Evolutionary conservation across 129 eudicot genomes (phyloP), one percentile per base, ranked within the genome.

Genomic region (Chrysanthemum lavandulifolium): DNA sequence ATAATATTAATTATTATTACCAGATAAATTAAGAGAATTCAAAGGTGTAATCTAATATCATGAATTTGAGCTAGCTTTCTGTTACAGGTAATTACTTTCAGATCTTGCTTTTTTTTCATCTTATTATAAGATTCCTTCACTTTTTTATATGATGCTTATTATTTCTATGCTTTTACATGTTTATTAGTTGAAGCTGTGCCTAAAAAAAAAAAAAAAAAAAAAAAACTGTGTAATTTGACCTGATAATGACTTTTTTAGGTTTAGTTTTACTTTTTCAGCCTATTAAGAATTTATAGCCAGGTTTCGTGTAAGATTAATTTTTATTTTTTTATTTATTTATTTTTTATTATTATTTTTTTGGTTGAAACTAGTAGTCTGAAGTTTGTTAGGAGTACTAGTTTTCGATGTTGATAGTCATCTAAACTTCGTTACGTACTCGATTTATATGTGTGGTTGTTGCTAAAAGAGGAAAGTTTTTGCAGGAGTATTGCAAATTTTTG

Each of bases 181-280:
- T 19, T 19, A 19, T 19, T 19, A 19, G 21, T 19, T 19, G 21
- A 19, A 19, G 21, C 21, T 19, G 21, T 19, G 21, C 21, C 21
- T 19, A 19, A 19, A 19, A 19, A 19, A 19, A 19, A 19, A 19
- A 19, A 19, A 19, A 19, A 19, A 19, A 19, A 19, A 19, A 19
- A 19, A 19, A 19, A 19, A 19, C 21, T 19, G 21, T 19, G 21
- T 19, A 19, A 6, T 77, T 21, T 52, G 76, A 62, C 76, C 56
- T 65, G 5, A 68, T 68, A 48, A 0, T 31, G 68, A 49, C 70
- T 13, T 6, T 4, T 60, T 77, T 11, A 61, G 81, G 31, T 61
- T 31, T 48, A 21, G 49, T 61, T 13, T 25, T 3, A 1, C 10
- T 21, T 19, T 59, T 62, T 36, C 1, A 36, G 45, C 6, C 5